Percentiles rank a stretch among this genome's conserved stretches.
phyloP scores from a whole-genome alignment of 2,329 filamentous ascomycete genomes.

The Alternaria incomplexa region DNA sequence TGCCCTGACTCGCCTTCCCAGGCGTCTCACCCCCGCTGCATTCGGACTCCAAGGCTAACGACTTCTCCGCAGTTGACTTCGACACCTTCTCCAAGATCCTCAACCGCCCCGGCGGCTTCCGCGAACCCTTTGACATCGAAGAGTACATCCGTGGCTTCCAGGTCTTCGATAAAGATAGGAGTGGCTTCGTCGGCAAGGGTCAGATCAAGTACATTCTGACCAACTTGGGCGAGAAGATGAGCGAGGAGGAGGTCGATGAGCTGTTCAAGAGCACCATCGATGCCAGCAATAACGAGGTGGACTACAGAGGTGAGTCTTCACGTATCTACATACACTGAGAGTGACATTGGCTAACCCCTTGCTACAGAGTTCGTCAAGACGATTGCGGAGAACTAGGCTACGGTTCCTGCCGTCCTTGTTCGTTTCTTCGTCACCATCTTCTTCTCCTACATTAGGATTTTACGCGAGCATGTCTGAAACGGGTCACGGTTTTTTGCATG shows the following conservation, averaged over 20 bases:
- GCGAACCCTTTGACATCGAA: slow-evolving; percentile 95
- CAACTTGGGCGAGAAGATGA: slow-evolving; percentile 99
- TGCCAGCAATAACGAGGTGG: slow-evolving; percentile 93
- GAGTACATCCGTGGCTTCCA: slow-evolving; percentile 99
- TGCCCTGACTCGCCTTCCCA: background rate
- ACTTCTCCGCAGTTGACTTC: slow-evolving; percentile 77
- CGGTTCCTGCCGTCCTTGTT: background rate
- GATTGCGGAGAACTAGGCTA: slow-evolving; percentile 46
- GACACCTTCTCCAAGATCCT: slow-evolving; percentile 96
- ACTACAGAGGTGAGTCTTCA: slow-evolving; percentile 79
- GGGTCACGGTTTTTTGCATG: slow-evolving; percentile 34
- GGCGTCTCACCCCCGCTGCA: background rate
- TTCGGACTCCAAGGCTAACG: slow-evolving; percentile 1
- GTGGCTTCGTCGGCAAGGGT: slow-evolving; percentile 95
- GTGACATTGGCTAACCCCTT: background rate
- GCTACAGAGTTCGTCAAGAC: slow-evolving; percentile 48
- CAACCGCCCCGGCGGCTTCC: slow-evolving; percentile 97
- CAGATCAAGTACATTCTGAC: slow-evolving; percentile 98
- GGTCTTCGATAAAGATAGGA: slow-evolving; percentile 99
- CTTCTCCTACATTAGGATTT: background rate
- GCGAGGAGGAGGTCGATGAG: slow-evolving; percentile 97
- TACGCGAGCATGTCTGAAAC: slow-evolving; percentile 28
- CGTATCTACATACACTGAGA: background rate
- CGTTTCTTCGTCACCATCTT: background rate
- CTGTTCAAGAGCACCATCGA: slow-evolving; percentile 93